Percentiles rank a stretch among this genome's conserved stretches.
phyloP scores from a whole-genome alignment of 192 early-diverging fungal genomes.

The Dissophora globulifera region DNA sequence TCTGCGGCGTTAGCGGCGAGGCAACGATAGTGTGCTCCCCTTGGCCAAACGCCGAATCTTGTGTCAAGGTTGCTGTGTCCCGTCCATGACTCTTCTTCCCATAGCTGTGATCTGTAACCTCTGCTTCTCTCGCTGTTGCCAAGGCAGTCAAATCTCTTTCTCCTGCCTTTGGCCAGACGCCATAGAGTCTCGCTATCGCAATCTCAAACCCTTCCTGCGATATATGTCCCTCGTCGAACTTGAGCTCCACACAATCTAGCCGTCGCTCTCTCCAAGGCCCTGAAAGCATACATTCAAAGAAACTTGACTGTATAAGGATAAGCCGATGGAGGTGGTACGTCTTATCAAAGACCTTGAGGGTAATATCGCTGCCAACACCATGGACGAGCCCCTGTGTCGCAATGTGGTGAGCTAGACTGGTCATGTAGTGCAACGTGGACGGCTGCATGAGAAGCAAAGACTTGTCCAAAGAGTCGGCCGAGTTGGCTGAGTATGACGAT shows the following conservation, averaged over 20 bases:
- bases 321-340: conserved; percentile 65
- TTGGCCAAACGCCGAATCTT: too few species aligned
- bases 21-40: background rate
- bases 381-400: conserved; percentile 56
- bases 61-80: too few species aligned
- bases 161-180: conserved; percentile 36
- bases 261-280: conserved; percentile 60
- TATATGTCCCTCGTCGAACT: conserved; percentile 64
- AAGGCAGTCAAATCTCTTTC: too few species aligned
- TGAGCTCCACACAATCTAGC: conserved; percentile 38
- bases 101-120: too few species aligned
- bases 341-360: conserved; percentile 56
- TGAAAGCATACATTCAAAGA: conserved; percentile 58
- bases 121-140: too few species aligned
- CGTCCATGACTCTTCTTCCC: too few species aligned
- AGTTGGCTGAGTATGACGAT: background rate
- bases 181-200: conserved; percentile 61
- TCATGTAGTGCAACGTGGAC: conserved; percentile 25
- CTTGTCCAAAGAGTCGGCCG: background rate
- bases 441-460: background rate
- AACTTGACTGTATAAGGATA: conserved; percentile 61
- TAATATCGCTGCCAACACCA: conserved; percentile 63
- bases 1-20: conserved; percentile 28
- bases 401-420: conserved; percentile 55
- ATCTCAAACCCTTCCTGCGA: conserved; percentile 64